Conservation (phyloP, 1,139 yeast species). For the Geotrichum cucujoidarum region DNA sequence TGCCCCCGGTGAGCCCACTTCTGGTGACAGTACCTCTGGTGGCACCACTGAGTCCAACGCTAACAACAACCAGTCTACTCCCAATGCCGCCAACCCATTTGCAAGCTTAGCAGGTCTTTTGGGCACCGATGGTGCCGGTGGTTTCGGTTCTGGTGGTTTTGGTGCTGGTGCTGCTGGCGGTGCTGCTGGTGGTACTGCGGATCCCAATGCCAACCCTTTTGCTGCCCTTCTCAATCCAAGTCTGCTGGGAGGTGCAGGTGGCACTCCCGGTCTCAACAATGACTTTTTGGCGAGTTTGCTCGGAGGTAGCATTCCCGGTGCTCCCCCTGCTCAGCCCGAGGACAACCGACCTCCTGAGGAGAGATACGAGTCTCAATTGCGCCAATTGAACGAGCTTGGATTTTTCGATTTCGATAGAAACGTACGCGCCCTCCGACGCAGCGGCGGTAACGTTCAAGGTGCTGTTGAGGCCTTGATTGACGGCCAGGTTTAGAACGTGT, state of each 20-base stretch:
- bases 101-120: slow-evolving; percentile 30
- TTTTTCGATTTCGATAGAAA: slow-evolving; percentile 90
- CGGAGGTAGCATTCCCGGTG: slow-evolving; percentile 25
- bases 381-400: slow-evolving; percentile 95
- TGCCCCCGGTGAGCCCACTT: slow-evolving; percentile 44
- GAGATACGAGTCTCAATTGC: slow-evolving; percentile 79
- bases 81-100: slow-evolving; percentile 21
- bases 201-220: slow-evolving; percentile 26
- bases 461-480: slow-evolving; percentile 83
- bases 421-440: slow-evolving; percentile 84
- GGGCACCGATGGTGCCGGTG: too few species aligned
- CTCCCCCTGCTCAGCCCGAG: slow-evolving; percentile 37
- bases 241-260: slow-evolving; percentile 19
- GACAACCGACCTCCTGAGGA: slow-evolving; percentile 96
- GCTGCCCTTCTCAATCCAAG: slow-evolving; percentile 23
- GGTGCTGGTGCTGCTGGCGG: slow-evolving; percentile 24
- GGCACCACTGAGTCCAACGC: slow-evolving; percentile 21
- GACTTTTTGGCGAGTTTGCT: slow-evolving; percentile 24
- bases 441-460: slow-evolving; percentile 96
- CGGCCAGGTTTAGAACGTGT: slow-evolving; percentile 39
- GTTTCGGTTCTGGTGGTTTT: slow-evolving; percentile 22
- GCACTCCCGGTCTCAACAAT: slow-evolving; percentile 23
- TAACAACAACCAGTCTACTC: slow-evolving; percentile 19
- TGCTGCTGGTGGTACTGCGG: slow-evolving; percentile 22
- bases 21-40: slow-evolving; percentile 21